These are phyloP conservation scores for Pestalotiopsis sp. DNA, from an alignment of 2,329 filamentous ascomycete genomes.

Conservation along the genomic window DNA sequence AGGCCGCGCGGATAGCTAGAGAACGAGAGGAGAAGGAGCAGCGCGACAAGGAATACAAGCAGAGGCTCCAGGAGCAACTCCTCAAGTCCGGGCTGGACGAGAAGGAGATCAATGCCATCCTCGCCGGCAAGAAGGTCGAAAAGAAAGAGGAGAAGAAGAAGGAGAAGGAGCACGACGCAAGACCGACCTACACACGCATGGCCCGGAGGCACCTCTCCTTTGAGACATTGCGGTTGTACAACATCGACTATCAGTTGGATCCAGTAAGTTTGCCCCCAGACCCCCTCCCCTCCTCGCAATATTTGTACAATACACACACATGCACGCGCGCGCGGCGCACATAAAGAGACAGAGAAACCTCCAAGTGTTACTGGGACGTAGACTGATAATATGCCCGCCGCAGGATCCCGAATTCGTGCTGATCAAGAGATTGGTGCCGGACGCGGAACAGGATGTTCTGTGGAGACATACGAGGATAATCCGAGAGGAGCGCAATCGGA, in stretches of 20 bases:
- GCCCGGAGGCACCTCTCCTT: constrained; percentile 61
- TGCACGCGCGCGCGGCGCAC: too few relatives aligned
- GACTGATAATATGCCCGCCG: constrained; percentile 18
- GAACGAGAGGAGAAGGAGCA: constrained; percentile 50
- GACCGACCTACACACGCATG: constrained; percentile 66
- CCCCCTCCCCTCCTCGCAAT: too few relatives aligned
- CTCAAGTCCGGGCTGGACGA: constrained; percentile 60
- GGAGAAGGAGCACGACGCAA: constrained; percentile 28
- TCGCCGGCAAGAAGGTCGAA: constrained; percentile 44
- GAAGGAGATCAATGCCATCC: constrained; percentile 58
- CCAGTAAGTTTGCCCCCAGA: constrained; percentile 40
- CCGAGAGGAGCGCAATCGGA: constrained; percentile 54
- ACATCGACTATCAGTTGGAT: constrained; percentile 61
- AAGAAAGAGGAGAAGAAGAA: constrained; percentile 49
- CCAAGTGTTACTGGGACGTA: not conserved
- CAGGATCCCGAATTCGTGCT: constrained; percentile 71
- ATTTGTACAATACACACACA: too few relatives aligned
- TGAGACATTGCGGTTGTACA: constrained; percentile 58
- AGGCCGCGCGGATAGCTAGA: constrained; percentile 47
- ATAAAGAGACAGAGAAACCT: too few relatives aligned
- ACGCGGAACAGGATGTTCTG: constrained; percentile 70
- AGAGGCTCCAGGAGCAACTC: constrained; percentile 58
- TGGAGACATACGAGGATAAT: constrained; percentile 71
- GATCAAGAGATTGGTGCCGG: constrained; percentile 73
- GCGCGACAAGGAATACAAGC: constrained; percentile 55